A percentile compares a stretch with the other conserved stretches of the same genome.
These are phyloP conservation scores for Ceratobasidium sp. DNA, from an alignment of 1,284 basidiomycete genomes.

Conservation along the genomic window DNA sequence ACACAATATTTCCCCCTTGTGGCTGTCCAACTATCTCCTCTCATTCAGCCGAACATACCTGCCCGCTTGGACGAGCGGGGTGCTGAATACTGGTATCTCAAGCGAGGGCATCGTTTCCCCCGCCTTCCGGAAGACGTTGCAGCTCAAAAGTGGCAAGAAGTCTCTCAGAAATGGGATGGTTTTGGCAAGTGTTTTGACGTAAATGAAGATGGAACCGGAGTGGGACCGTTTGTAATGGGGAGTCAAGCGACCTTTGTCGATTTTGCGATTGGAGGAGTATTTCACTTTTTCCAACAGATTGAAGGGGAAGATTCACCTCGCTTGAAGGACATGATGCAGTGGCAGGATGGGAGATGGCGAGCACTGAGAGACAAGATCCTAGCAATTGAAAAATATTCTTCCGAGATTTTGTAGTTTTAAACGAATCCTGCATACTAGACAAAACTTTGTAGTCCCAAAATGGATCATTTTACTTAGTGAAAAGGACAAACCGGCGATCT, in stretches of 20 bases:
- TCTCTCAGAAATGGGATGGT: neutral
- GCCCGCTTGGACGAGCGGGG: slow-evolving; percentile 40
- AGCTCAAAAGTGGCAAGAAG: slow-evolving; percentile 7
- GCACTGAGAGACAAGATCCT: neutral
- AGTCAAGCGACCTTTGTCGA: neutral
- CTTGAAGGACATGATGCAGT: slow-evolving; percentile 9
- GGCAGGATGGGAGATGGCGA: slow-evolving; percentile 13
- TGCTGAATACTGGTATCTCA: slow-evolving; percentile 20
- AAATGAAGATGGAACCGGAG: neutral
- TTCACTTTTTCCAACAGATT: neutral
- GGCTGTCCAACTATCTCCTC: neutral
- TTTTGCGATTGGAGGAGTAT: slow-evolving; percentile 6
- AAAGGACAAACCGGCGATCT: no score
- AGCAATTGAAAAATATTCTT: slow-evolving; percentile 7
- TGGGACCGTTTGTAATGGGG: slow-evolving; percentile 23
- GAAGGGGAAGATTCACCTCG: slow-evolving; percentile 1
- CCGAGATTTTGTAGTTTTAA: neutral
- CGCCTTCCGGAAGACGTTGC: neutral
- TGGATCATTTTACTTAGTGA: no score
- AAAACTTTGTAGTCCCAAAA: no score
- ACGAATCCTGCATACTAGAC: no score
- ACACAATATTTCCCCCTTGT: neutral
- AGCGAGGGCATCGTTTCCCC: neutral
- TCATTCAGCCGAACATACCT: neutral
- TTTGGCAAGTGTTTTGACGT: neutral